phyloP scores from a whole-genome alignment of 495 filamentous ascomycete genomes.

The Penicillium canescens region DNA sequence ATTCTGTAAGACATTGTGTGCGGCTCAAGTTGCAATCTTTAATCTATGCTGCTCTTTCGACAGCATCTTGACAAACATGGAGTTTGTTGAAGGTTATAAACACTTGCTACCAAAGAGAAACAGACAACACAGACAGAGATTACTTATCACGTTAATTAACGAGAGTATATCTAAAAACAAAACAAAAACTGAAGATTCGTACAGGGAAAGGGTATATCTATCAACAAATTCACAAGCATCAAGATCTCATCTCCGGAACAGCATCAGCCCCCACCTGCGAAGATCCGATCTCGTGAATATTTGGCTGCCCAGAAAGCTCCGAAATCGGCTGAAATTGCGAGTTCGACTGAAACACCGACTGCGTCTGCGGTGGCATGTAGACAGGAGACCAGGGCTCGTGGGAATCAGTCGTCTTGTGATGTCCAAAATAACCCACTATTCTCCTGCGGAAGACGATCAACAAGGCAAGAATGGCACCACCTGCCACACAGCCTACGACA shows the following conservation, averaged over 20 bases:
- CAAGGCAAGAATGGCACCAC: neutral
- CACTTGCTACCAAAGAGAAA: too few species aligned
- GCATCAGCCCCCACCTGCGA: neutral
- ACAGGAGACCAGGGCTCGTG: slow-evolving; percentile 5
- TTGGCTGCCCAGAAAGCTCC: slow-evolving; percentile 3
- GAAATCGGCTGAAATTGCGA: slow-evolving; percentile 3
- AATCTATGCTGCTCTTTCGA: too few species aligned
- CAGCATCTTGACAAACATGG: too few species aligned
- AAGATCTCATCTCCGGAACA: neutral
- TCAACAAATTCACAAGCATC: neutral
- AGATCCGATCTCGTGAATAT: slow-evolving; percentile 10
- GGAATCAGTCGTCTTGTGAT: neutral
- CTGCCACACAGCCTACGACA: slow-evolving; percentile 8
- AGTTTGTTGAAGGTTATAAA: too few species aligned
- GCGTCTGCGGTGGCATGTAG: slow-evolving; percentile 3
- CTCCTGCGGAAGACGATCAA: slow-evolving; percentile 10
- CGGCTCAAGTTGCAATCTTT: too few species aligned
- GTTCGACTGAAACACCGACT: slow-evolving; percentile 1
- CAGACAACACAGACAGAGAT: too few species aligned
- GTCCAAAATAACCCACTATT: slow-evolving; percentile 1
- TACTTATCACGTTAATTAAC: too few species aligned
- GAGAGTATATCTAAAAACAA: too few species aligned
- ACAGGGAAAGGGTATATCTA: too few species aligned
- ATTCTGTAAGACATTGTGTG: too few species aligned
- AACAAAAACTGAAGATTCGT: too few species aligned